Evolutionary conservation across 2,329 filamentous ascomycete genomes (phyloP).

Genomic region (Penicillium rolfsii): DNA sequence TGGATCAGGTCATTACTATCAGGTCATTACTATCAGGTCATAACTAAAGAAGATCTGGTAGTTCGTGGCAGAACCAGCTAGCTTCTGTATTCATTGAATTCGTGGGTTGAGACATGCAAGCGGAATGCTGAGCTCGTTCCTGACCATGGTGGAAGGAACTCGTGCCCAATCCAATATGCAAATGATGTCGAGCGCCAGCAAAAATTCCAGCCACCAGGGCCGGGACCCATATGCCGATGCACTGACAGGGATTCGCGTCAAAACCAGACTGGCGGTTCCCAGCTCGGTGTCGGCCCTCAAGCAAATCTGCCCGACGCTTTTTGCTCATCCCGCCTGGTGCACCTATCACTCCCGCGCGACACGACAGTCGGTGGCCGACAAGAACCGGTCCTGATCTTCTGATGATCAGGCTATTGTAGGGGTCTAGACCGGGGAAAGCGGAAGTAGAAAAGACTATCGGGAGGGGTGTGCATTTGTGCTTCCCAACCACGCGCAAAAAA

Average conservation of each 20-base stretch:
- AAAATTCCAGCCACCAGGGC: conserved; percentile 13
- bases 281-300: conserved; percentile 25
- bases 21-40: neutral
- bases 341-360: conserved; percentile 15
- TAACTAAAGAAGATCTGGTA: neutral
- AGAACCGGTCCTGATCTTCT: conserved; percentile 1
- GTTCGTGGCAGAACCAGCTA: neutral
- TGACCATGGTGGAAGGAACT: conserved; percentile 14
- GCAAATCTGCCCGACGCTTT: conserved; percentile 34
- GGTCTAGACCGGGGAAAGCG: conserved; percentile 17
- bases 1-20: neutral
- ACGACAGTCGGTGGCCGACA: conserved; percentile 13
- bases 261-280: conserved; percentile 26
- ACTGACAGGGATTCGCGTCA: conserved; percentile 18
- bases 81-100: neutral
- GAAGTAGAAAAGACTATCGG: neutral
- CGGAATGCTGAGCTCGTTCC: conserved; percentile 11
- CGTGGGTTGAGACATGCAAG: neutral
- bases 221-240: conserved; percentile 21
- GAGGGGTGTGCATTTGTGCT: conserved; percentile 12
- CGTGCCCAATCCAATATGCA: conserved; percentile 27
- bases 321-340: conserved; percentile 16
- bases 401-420: conserved; percentile 6
- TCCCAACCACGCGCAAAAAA: conserved; percentile 8
- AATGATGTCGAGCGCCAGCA: conserved; percentile 25